Evolutionary conservation across 108 stramenopile species (phyloP).

Genomic region (Nitzschia sp.): DNA sequence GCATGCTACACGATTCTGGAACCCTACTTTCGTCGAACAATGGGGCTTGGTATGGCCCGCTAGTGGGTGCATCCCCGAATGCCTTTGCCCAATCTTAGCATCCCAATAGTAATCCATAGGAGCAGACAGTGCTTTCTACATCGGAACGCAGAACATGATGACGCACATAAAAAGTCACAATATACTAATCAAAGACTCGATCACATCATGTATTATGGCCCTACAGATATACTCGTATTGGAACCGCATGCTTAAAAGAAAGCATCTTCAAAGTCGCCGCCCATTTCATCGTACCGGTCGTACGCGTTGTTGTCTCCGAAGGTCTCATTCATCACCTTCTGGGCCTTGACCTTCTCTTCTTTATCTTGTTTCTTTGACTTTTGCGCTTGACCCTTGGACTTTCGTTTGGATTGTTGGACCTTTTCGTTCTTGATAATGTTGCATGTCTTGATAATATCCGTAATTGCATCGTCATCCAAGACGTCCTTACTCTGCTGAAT

Average conservation of each 20-base stretch:
- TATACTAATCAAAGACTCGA: too few species aligned
- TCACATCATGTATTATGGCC: too few species aligned
- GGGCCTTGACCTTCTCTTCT: constrained; percentile 73
- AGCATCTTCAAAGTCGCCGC: constrained; percentile 82
- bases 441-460: constrained; percentile 85
- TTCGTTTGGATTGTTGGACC: constrained; percentile 80
- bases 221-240: too few species aligned
- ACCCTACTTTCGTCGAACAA: constrained; percentile 68
- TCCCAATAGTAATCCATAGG: too few species aligned
- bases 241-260: too few species aligned
- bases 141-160: too few species aligned
- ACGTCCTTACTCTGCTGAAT: constrained; percentile 82
- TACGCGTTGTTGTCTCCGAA: constrained; percentile 87
- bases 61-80: constrained; percentile 34
- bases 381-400: constrained; percentile 88
- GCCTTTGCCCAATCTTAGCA: constrained; percentile 2
- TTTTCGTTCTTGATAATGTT: constrained; percentile 94
- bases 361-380: constrained; percentile 89
- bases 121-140: background rate
- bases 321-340: constrained; percentile 69
- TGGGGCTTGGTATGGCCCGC: constrained; percentile 83
- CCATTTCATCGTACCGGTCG: constrained; percentile 84
- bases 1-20: constrained; percentile 90
- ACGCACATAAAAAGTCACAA: too few species aligned
- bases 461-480: constrained; percentile 82